A percentile compares a stretch with the other conserved stretches of the same genome.
These are phyloP conservation scores for Malassezia pachydermatis DNA, from an alignment of 1,284 basidiomycete species.

Conservation along the genomic window DNA sequence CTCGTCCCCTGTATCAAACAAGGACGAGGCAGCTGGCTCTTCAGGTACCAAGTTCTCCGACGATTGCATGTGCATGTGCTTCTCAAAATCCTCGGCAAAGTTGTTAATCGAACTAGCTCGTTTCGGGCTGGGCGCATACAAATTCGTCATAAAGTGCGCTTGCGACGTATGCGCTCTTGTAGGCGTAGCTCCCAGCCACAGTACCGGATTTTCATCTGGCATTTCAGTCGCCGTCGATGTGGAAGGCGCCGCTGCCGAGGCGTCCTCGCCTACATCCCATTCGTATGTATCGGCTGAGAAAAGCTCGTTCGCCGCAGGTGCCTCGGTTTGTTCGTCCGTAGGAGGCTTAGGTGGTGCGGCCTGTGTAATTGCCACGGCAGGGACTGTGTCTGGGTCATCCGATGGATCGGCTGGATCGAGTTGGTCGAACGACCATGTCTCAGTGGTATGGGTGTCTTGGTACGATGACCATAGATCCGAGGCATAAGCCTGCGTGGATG, in stretches of 20 bases:
- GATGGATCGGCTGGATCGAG: neutral
- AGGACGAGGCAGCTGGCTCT: neutral
- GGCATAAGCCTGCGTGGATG: too few relatives aligned
- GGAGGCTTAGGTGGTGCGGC: neutral
- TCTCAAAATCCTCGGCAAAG: conserved; percentile 1
- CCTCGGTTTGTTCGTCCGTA: neutral
- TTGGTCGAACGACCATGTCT: neutral
- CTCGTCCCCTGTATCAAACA: neutral
- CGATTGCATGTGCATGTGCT: neutral
- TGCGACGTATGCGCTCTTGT: neutral
- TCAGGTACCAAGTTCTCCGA: neutral
- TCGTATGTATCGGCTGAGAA: too few relatives aligned
- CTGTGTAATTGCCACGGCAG: neutral
- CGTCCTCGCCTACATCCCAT: neutral
- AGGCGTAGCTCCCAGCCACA: too few relatives aligned
- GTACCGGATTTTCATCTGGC: neutral
- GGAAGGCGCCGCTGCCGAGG: neutral
- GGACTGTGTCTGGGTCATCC: neutral
- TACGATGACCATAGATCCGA: conserved; percentile 6
- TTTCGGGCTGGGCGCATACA: conserved; percentile 1
- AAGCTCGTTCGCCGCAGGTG: neutral
- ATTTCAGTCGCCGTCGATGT: neutral
- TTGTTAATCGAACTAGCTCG: neutral
- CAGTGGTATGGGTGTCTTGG: neutral
- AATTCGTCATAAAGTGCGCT: neutral